Base-by-base conservation (phyloP, 1,284 basidiomycete genomes). In the Boletus mariae region DNA sequence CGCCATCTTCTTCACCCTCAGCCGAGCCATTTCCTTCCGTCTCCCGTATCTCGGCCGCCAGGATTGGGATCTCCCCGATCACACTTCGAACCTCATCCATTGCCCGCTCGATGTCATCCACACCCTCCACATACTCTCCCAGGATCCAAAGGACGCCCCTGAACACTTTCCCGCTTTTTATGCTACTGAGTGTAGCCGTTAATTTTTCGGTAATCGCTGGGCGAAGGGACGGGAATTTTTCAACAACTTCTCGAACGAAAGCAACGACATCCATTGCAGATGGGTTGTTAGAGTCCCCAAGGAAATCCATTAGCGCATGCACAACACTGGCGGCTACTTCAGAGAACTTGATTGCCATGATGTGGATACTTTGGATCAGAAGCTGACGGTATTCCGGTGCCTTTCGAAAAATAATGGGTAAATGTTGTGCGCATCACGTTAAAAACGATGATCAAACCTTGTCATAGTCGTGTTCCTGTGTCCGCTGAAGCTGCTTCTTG, bases 131-230 rank as follows among this genome's bases (percentile, higher is more conserved):
- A 65, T 99, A 99, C 74, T 99, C 97, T 60, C 96, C 97, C 12
- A 98, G 82, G 60, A 99, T 98, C 96, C 96, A 99, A 52, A 99
- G 80, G 11, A 98, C 85, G 5, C 97, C 96, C 12, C 96, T 86
- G 80, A 93, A 98, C 32, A 98, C 96, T 71, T 98, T 99, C 57
- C 95, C 96, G 15, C 92, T 95, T 73, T 96, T 95, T 77, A 99
- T 94, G 52, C 94, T 91, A 45, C 80, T 68, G 49, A 99, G 87
- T 0, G 94, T 93, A 45, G 84, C 76, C 46, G 91, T 84, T 45
- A 99, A 84, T 68, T 93, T 94, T 65, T 91, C 84, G 53, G 92
- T 90, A 64, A 99, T 95, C 9, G 87, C 81, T 2, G 80, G 71
- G 9, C 97, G 90, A 23, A 99, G 82, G 55, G 84, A 75, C 2